These are phyloP conservation scores for Chlorencoelia australis DNA, from an alignment of 2,329 filamentous ascomycete species.

Conservation along the genomic window DNA sequence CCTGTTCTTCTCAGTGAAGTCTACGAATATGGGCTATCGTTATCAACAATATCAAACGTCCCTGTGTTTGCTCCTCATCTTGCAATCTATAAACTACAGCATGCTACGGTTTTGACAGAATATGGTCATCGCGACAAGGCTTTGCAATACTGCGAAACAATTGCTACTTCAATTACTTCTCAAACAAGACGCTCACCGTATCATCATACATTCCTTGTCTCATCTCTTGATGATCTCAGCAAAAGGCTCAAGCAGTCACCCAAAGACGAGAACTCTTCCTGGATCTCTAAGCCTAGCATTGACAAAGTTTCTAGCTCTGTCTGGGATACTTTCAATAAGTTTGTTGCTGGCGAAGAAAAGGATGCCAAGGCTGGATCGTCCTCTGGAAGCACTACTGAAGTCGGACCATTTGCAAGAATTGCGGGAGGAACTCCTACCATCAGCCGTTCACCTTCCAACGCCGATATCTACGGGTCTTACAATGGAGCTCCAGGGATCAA, in stretches of 20 bases:
- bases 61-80: slow-evolving; percentile 65
- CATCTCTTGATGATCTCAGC: slow-evolving; percentile 71
- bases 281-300: slow-evolving; percentile 93
- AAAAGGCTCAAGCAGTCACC: slow-evolving; percentile 78
- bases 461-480: slow-evolving; percentile 51
- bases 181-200: slow-evolving; percentile 81
- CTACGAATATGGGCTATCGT: slow-evolving; percentile 79
- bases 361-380: slow-evolving; percentile 49
- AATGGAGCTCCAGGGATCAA: slow-evolving; percentile 27
- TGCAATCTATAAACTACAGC: slow-evolving; percentile 81
- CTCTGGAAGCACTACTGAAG: slow-evolving; percentile 46
- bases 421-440: slow-evolving; percentile 66
- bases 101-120: slow-evolving; percentile 76
- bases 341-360: slow-evolving; percentile 83
- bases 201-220: slow-evolving; percentile 66
- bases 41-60: slow-evolving; percentile 48
- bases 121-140: slow-evolving; percentile 75
- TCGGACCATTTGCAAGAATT: slow-evolving; percentile 75
- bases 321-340: slow-evolving; percentile 91
- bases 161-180: slow-evolving; percentile 63
- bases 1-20: slow-evolving; percentile 90
- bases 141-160: slow-evolving; percentile 82
- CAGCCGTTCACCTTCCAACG: slow-evolving; percentile 63
- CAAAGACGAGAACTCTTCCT: slow-evolving; percentile 70
- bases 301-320: slow-evolving; percentile 88